A percentile compares a stretch with the other conserved stretches of the same genome.
Conservation (phyloP, 2,329 filamentous ascomycete species). For the Phialocephala subalpina region DNA sequence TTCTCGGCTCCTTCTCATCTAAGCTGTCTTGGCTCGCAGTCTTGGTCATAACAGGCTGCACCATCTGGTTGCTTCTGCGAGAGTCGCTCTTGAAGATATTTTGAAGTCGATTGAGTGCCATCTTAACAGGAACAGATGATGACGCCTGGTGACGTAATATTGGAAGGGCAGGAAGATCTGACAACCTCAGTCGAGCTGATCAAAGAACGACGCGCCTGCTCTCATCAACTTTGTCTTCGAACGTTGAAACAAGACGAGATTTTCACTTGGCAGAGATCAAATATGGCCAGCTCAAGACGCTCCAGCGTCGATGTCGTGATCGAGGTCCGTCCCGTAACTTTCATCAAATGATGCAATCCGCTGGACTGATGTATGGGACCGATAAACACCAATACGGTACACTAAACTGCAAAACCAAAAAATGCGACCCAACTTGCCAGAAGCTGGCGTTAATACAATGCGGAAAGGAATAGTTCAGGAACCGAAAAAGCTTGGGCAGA, state of each 20-base stretch:
- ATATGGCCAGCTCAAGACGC: background rate
- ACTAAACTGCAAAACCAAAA: background rate
- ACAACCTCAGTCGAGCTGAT: background rate
- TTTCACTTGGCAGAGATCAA: background rate
- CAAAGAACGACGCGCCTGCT: background rate
- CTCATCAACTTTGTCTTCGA: background rate
- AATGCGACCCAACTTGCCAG: constrained; percentile 5
- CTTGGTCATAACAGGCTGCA: background rate
- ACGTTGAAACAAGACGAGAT: background rate
- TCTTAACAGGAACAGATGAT: background rate
- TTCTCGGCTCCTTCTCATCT: constrained; percentile 16
- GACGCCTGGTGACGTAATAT: background rate
- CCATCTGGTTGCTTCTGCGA: background rate
- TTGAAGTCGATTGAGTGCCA: background rate
- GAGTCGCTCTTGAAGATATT: background rate
- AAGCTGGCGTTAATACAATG: constrained; percentile 6
- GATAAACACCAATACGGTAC: background rate
- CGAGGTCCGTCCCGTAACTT: background rate
- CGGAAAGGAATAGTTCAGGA: background rate
- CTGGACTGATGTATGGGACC: background rate
- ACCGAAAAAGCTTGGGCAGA: constrained; percentile 7
- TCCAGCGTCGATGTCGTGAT: background rate
- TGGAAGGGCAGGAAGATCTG: background rate
- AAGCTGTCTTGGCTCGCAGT: background rate
- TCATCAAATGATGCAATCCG: background rate